Conservation (phyloP, 805 yeast genomes). For the Barnettozyma wickerhamii region DNA sequence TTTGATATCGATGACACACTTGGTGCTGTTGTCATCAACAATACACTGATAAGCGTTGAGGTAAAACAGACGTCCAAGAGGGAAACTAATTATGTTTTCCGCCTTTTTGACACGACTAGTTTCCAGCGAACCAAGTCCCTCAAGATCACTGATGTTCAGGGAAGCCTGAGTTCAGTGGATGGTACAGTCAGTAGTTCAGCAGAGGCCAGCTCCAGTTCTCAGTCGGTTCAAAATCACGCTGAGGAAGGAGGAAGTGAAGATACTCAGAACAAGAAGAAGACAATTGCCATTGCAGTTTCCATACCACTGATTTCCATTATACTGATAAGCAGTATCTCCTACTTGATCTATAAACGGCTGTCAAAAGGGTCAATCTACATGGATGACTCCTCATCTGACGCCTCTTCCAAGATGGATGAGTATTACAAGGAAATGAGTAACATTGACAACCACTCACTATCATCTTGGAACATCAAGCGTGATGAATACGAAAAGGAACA, state of each 20-base stretch:
- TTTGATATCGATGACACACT: slow-evolving; percentile 27
- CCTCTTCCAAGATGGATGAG: slow-evolving; percentile 5
- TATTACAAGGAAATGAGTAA: slow-evolving; percentile 18
- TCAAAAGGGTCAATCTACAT: not conserved
- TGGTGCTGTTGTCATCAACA: slow-evolving; percentile 51
- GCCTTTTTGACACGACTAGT: slow-evolving; percentile 44
- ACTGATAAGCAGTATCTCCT: slow-evolving; percentile 9
- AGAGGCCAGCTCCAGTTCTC: too few species aligned
- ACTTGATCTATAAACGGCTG: slow-evolving; percentile 14
- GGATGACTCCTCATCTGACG: slow-evolving; percentile 8
- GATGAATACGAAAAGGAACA: slow-evolving; percentile 16
- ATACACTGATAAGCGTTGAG: slow-evolving; percentile 42
- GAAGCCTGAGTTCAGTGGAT: too few species aligned
- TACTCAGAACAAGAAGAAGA: slow-evolving; percentile 1
- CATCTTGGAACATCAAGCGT: slow-evolving; percentile 23
- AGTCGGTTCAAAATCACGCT: too few species aligned
- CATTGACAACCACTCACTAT: slow-evolving; percentile 22
- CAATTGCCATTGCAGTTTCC: slow-evolving; percentile 23
- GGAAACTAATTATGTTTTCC: slow-evolving; percentile 28
- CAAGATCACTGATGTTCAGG: too few species aligned
- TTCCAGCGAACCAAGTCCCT: too few species aligned
- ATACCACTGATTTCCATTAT: slow-evolving; percentile 18
- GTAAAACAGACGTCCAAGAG: slow-evolving; percentile 24
- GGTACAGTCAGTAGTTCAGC: too few species aligned
- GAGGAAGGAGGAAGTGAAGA: too few species aligned